A percentile compares a stretch with the other conserved stretches of the same genome.
Conservation (phyloP, 345 rosid species). For the Sapria himalayana region DNA sequence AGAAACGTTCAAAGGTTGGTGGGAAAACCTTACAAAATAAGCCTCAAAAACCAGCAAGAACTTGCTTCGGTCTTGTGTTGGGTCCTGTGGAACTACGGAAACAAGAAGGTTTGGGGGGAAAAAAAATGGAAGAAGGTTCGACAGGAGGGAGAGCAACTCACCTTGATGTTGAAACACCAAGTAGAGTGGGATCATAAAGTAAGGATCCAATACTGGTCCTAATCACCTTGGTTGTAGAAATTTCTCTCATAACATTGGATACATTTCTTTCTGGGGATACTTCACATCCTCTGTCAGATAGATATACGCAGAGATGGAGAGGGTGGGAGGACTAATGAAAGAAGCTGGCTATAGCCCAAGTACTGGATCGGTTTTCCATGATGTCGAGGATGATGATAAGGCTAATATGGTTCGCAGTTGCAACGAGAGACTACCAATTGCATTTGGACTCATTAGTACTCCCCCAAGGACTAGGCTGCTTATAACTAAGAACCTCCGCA, state of each 20-base stretch:
- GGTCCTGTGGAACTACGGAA: too few relatives aligned
- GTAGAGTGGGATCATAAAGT: slow-evolving; percentile 43
- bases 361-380: slow-evolving; percentile 18
- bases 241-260: slow-evolving; percentile 14
- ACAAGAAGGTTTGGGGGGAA: too few relatives aligned
- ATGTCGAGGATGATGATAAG: slow-evolving; percentile 22
- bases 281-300: slow-evolving; percentile 13
- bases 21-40: too few relatives aligned
- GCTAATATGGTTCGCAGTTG: slow-evolving; percentile 12
- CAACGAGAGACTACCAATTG: slow-evolving; percentile 25
- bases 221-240: slow-evolving; percentile 19
- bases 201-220: too few relatives aligned
- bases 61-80: too few relatives aligned
- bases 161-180: slow-evolving; percentile 40
- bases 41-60: too few relatives aligned
- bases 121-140: too few relatives aligned
- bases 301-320: slow-evolving; percentile 16
- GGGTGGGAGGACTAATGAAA: slow-evolving; percentile 17
- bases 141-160: slow-evolving; percentile 37
- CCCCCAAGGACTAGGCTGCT: slow-evolving; percentile 11
- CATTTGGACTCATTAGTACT: slow-evolving; percentile 19
- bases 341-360: slow-evolving; percentile 18
- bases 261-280: slow-evolving; percentile 21
- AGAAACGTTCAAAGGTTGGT: too few relatives aligned
- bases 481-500: slow-evolving; percentile 21